These are phyloP conservation scores for Candida piceae DNA, from an alignment of 805 yeast genomes.

Conservation along the genomic window DNA sequence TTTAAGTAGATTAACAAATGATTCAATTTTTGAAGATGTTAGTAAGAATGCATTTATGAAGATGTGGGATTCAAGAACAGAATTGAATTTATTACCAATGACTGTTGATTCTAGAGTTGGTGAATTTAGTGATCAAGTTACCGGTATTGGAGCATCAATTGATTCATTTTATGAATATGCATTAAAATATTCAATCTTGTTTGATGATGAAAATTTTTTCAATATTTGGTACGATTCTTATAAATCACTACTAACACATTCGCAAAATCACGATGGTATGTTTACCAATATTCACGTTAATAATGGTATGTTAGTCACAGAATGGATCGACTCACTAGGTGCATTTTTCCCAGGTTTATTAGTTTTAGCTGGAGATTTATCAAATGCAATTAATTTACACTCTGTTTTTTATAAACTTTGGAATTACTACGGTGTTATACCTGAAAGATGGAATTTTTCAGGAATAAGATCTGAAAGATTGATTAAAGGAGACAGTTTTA, in stretches of 20 bases:
- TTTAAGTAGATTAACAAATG: slow-evolving; percentile 70
- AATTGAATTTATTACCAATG: slow-evolving; percentile 69
- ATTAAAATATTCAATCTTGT: slow-evolving; percentile 67
- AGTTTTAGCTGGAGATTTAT: slow-evolving; percentile 70
- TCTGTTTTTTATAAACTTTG: slow-evolving; percentile 66
- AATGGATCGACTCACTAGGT: slow-evolving; percentile 81
- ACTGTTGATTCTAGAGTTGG: slow-evolving; percentile 44
- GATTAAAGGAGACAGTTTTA: slow-evolving; percentile 12
- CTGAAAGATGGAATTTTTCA: slow-evolving; percentile 75
- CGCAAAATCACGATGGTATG: slow-evolving; percentile 29
- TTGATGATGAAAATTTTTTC: slow-evolving; percentile 50
- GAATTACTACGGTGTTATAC: slow-evolving; percentile 75
- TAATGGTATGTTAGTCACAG: slow-evolving; percentile 44
- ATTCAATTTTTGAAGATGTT: slow-evolving; percentile 58
- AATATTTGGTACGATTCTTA: slow-evolving; percentile 60
- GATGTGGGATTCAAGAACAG: slow-evolving; percentile 64
- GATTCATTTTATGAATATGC: slow-evolving; percentile 92
- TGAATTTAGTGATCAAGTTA: slow-evolving; percentile 50
- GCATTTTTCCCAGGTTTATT: slow-evolving; percentile 89
- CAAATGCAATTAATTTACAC: slow-evolving; percentile 60
- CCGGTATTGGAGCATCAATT: slow-evolving; percentile 87
- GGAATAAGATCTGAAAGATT: slow-evolving; percentile 18
- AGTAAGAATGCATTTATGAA: slow-evolving; percentile 60
- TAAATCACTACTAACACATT: slow-evolving; percentile 50
- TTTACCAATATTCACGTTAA: slow-evolving; percentile 51